Evolutionary conservation across 495 filamentous ascomycete genomes (phyloP).

Genomic region (Neurospora sp.): DNA sequence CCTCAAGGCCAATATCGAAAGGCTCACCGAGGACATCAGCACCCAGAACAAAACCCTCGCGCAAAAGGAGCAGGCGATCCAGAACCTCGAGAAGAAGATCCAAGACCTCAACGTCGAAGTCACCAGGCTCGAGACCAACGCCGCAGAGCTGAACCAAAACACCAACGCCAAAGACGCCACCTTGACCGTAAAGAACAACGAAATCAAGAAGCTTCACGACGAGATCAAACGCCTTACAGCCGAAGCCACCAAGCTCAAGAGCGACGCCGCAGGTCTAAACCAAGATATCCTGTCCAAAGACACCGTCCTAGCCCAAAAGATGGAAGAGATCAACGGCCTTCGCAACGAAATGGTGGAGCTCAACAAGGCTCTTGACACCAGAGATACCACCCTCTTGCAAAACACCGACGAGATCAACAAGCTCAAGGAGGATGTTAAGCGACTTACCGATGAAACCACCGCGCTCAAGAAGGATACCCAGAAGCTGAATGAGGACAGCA

Average conservation of each 20-base stretch:
- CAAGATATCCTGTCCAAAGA: background rate
- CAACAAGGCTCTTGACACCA: background rate
- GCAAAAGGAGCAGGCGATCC: background rate
- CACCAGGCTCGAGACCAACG: background rate
- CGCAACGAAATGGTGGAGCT: background rate
- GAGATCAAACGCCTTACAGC: background rate
- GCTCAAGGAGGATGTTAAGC: background rate
- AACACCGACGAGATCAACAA: background rate
- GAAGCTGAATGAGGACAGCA: background rate
- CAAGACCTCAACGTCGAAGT: constrained; percentile 64
- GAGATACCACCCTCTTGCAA: background rate
- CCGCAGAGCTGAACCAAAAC: background rate
- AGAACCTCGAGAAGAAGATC: constrained; percentile 62
- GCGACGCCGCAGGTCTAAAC: background rate
- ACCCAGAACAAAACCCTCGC: background rate
- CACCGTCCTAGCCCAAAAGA: background rate
- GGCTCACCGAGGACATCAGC: background rate
- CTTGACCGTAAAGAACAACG: background rate
- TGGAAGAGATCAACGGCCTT: background rate
- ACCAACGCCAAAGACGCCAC: background rate
- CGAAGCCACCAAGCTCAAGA: background rate
- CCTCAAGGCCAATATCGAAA: background rate
- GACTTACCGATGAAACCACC: background rate
- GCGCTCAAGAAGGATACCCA: background rate
- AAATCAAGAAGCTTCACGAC: background rate